phyloP scores from a whole-genome alignment of 768 basidiomycete genomes.

The Crepidotus variabilis region DNA sequence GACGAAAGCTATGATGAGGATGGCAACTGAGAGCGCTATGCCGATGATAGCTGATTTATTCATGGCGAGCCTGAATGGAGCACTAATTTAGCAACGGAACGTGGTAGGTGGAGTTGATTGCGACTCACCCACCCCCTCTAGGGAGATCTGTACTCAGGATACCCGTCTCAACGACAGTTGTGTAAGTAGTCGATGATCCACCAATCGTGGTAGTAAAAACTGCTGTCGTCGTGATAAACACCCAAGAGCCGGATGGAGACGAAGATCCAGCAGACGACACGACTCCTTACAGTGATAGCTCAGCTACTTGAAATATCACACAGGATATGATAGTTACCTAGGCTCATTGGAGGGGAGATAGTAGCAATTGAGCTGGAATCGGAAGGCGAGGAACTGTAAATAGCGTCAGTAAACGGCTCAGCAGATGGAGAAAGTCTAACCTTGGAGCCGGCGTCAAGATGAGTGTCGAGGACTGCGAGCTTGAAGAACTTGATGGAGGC shows the following conservation, averaged over 20 bases:
- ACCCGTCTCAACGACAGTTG: constrained; percentile 22
- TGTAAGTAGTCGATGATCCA: constrained; percentile 9
- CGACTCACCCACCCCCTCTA: constrained; percentile 18
- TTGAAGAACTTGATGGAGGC: background rate
- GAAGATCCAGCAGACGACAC: background rate
- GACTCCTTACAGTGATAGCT: background rate
- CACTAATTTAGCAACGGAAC: background rate
- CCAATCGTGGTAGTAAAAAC: background rate
- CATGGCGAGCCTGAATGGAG: background rate
- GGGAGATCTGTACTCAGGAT: constrained; percentile 28
- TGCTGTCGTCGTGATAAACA: background rate
- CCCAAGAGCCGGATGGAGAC: background rate
- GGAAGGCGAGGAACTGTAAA: background rate
- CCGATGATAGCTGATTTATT: background rate
- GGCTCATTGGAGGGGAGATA: background rate
- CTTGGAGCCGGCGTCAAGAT: background rate
- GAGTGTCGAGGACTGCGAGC: background rate
- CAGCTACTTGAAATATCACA: background rate
- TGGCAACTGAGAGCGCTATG: background rate
- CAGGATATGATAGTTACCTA: background rate
- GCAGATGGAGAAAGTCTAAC: background rate
- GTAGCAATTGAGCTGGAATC: background rate
- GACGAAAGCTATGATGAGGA: background rate
- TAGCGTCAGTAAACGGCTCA: background rate
- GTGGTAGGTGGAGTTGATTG: background rate